Conservation (phyloP, 2,329 filamentous ascomycete species). For the Mycocentrospora acerina region DNA sequence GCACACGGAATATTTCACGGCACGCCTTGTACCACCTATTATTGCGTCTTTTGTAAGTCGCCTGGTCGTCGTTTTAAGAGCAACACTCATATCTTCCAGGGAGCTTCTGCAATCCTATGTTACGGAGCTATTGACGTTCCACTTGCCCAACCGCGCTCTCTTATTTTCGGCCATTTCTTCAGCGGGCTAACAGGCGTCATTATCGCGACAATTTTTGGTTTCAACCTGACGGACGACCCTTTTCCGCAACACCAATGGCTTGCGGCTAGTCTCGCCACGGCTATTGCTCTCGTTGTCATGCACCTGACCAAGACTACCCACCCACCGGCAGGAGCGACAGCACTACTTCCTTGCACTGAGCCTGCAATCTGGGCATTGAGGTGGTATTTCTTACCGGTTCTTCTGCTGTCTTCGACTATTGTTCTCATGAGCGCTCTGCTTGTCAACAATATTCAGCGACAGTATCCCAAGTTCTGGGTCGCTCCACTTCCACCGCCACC, state of each 20-base stretch:
- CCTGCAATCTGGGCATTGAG: conserved; percentile 41
- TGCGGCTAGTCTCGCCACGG: conserved; percentile 45
- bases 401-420: conserved; percentile 44
- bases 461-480: conserved; percentile 52
- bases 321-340: conserved; percentile 51
- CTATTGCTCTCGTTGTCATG: conserved; percentile 49
- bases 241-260: conserved; percentile 45
- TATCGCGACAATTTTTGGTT: conserved; percentile 47
- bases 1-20: conserved; percentile 42
- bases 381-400: conserved; percentile 47
- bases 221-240: conserved; percentile 31
- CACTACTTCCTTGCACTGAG: conserved; percentile 46
- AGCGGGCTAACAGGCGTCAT: conserved; percentile 48
- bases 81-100: conserved; percentile 26
- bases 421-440: conserved; percentile 45
- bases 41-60: conserved; percentile 43
- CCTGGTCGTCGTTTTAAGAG: background rate
- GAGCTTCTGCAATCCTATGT: conserved; percentile 49
- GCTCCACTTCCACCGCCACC: conserved; percentile 34
- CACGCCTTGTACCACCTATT: conserved; percentile 44
- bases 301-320: conserved; percentile 50
- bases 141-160: conserved; percentile 48
- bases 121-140: conserved; percentile 50
- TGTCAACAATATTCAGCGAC: conserved; percentile 48
- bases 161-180: conserved; percentile 49